Evolutionary conservation across 2,329 filamentous ascomycete genomes (phyloP).

Genomic region (Plectosphaerella plurivora): DNA sequence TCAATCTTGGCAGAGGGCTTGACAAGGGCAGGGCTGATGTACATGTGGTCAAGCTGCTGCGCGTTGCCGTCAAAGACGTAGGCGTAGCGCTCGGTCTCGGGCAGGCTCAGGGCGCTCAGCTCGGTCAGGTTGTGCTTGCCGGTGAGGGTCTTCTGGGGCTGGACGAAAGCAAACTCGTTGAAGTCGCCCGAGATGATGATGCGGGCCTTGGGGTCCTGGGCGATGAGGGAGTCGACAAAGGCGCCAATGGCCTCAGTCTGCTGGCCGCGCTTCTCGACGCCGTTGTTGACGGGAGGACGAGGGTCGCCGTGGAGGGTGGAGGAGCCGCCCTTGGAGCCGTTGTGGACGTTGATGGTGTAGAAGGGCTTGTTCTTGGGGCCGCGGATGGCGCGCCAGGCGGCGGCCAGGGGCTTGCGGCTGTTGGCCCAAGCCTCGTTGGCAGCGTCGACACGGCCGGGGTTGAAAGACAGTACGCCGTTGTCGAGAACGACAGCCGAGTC

Average conservation of each 20-base stretch:
- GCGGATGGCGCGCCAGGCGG: slow-evolving; percentile 57
- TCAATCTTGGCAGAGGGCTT: slow-evolving; percentile 44
- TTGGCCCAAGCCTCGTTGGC: slow-evolving; percentile 51
- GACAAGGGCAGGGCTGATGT: slow-evolving; percentile 51
- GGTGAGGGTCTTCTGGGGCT: slow-evolving; percentile 52
- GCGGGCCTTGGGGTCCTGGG: slow-evolving; percentile 47
- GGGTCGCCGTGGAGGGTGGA: slow-evolving; percentile 61
- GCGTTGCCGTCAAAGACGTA: slow-evolving; percentile 67
- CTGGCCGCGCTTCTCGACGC: slow-evolving; percentile 47
- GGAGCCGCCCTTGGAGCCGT: slow-evolving; percentile 61
- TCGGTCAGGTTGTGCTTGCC: slow-evolving; percentile 52
- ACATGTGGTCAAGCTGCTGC: slow-evolving; percentile 68
- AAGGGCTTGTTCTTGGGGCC: slow-evolving; percentile 46
- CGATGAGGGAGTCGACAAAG: slow-evolving; percentile 56
- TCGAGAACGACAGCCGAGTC: slow-evolving; percentile 54
- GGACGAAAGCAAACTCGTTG: slow-evolving; percentile 65
- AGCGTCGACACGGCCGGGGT: slow-evolving; percentile 66
- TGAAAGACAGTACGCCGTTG: slow-evolving; percentile 57
- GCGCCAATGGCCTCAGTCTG: slow-evolving; percentile 57
- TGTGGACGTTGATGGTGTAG: slow-evolving; percentile 71
- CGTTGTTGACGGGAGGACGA: slow-evolving; percentile 62
- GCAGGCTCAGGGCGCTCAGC: slow-evolving; percentile 53
- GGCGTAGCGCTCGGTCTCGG: slow-evolving; percentile 59
- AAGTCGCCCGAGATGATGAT: slow-evolving; percentile 65
- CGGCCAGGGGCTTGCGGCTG: slow-evolving; percentile 64